Conservation (phyloP, 2,329 filamentous ascomycete genomes). For the Ophiostoma ips region DNA sequence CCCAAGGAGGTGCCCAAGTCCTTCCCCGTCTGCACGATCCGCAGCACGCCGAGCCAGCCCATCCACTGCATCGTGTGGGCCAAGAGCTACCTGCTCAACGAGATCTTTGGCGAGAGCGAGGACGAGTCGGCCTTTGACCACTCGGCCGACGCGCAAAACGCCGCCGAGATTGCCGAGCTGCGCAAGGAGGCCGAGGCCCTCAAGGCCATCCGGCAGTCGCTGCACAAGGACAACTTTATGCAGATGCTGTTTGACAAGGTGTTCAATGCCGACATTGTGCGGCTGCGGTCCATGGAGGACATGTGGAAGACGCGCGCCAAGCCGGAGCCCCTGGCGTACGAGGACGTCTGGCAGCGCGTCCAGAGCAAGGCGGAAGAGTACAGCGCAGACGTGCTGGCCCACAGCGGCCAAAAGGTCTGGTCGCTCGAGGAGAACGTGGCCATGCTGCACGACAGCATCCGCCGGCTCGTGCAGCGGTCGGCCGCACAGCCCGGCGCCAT, state of each 20-base stretch:
- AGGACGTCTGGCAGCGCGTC: slow-evolving; percentile 31
- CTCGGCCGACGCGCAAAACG: slow-evolving; percentile 67
- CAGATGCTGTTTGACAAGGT: slow-evolving; percentile 84
- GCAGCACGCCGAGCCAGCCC: slow-evolving; percentile 87
- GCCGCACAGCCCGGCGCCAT: slow-evolving; percentile 34
- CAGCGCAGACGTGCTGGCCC: slow-evolving; percentile 24
- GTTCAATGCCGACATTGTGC: slow-evolving; percentile 70
- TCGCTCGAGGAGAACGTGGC: slow-evolving; percentile 68
- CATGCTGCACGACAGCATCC: slow-evolving; percentile 75
- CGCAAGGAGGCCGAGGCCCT: slow-evolving; percentile 72
- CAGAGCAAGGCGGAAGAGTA: slow-evolving; percentile 21
- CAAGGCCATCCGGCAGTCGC: slow-evolving; percentile 66
- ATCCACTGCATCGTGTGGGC: slow-evolving; percentile 99
- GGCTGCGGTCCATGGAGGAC: slow-evolving; percentile 75
- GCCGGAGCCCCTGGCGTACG: slow-evolving; percentile 61
- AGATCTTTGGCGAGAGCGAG: slow-evolving; percentile 86
- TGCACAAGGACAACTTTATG: slow-evolving; percentile 65
- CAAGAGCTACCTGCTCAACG: slow-evolving; percentile 90
- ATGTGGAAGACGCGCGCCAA: slow-evolving; percentile 84
- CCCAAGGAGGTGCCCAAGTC: slow-evolving; percentile 82
- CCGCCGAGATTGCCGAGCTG: slow-evolving; percentile 76
- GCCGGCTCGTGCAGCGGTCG: slow-evolving; percentile 56
- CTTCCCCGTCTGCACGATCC: slow-evolving; percentile 92
- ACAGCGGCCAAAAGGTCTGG: slow-evolving; percentile 67
- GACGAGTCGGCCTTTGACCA: slow-evolving; percentile 72